Conservation (phyloP, 345 rosid species). For the Moringa oleifera region DNA sequence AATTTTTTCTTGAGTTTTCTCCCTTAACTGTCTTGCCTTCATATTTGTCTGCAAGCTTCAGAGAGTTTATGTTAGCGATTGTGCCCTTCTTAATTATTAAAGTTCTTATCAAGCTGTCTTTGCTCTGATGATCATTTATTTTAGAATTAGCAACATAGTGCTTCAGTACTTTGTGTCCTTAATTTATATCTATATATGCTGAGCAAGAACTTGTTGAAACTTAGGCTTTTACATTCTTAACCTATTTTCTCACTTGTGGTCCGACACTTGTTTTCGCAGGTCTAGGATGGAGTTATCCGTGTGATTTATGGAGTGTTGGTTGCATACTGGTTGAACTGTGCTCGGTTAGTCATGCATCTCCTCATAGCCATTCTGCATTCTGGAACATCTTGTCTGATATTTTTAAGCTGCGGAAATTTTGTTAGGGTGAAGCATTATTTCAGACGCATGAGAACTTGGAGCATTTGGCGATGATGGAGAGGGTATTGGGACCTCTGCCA, state of each 20-base stretch:
- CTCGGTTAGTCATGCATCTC: slow-evolving; percentile 35
- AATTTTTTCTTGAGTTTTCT: no score
- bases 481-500: slow-evolving; percentile 64
- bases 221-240: not conserved
- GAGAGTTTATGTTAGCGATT: no score
- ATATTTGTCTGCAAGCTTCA: no score
- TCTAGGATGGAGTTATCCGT: slow-evolving; percentile 81
- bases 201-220: no score
- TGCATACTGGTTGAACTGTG: slow-evolving; percentile 76
- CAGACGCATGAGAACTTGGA: slow-evolving; percentile 85
- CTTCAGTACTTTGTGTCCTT: no score
- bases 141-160: no score
- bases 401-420: slow-evolving; percentile 7
- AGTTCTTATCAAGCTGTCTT: no score
- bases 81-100: no score
- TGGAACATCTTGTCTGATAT: slow-evolving; percentile 9
- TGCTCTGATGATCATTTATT: no score
- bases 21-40: no score
- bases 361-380: not conserved
- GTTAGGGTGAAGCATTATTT: slow-evolving; percentile 72
- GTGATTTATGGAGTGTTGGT: slow-evolving; percentile 86
- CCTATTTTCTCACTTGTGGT: not conserved
- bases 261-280: slow-evolving; percentile 40
- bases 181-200: no score
- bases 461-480: slow-evolving; percentile 85